Percentiles rank a stretch among this genome's conserved stretches.
Conservation (phyloP, 495 filamentous ascomycete genomes). For the Penicillium tannophilum region DNA sequence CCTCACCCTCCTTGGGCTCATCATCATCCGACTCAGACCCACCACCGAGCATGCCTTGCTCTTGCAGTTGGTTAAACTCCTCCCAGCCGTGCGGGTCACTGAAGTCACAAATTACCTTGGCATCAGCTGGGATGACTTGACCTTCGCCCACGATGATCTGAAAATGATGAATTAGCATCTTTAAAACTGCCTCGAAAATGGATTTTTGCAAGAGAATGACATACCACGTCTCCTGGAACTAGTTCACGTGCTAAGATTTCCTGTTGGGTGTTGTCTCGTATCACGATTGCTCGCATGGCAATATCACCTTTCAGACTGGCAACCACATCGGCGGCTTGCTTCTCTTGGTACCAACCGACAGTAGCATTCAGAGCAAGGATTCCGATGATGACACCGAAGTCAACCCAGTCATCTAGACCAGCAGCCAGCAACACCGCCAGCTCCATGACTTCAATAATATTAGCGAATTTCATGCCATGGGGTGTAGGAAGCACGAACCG, state of each 20-base stretch:
- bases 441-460: slow-evolving; percentile 68
- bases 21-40: slow-evolving; percentile 57
- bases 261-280: slow-evolving; percentile 66
- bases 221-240: slow-evolving; percentile 78
- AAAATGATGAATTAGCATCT: not conserved
- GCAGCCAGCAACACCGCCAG: slow-evolving; percentile 74
- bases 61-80: slow-evolving; percentile 57
- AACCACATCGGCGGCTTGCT: slow-evolving; percentile 80
- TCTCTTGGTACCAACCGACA: slow-evolving; percentile 84
- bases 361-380: slow-evolving; percentile 74
- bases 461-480: not conserved
- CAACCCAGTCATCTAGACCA: slow-evolving; percentile 75
- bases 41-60: slow-evolving; percentile 56
- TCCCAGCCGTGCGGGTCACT: slow-evolving; percentile 66
- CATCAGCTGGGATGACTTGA: slow-evolving; percentile 69
- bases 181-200: not conserved
- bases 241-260: slow-evolving; percentile 74
- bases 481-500: slow-evolving; percentile 50
- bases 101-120: slow-evolving; percentile 71
- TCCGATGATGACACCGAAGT: slow-evolving; percentile 82
- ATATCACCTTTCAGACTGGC: slow-evolving; percentile 80
- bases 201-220: slow-evolving; percentile 25
- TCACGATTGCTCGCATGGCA: slow-evolving; percentile 68
- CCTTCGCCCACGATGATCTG: slow-evolving; percentile 69
- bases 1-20: slow-evolving; percentile 19